Evolutionary conservation across 2,329 filamentous ascomycete genomes (phyloP), one percentile per base, ranked within the genome.

Genomic region (Xenosphaeropsis pyriputrescens): DNA sequence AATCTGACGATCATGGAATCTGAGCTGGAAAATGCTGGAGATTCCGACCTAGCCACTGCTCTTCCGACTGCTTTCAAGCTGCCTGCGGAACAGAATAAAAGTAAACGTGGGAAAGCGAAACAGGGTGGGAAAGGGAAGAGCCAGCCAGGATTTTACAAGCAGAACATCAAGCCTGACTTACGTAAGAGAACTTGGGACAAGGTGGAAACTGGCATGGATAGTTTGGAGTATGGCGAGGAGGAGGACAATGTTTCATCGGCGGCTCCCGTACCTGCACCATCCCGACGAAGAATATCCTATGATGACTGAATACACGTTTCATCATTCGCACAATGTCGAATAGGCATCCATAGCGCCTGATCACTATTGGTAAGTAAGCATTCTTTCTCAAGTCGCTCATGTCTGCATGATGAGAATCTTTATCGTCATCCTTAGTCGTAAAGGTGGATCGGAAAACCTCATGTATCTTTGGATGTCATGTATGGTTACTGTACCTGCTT

Each of bases 391-490:
- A 13, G 34, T 19, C 19, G 35, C n/a, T 39, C 30, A 31, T 43
- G 39, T 34, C 50, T 53, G 53, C 52, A 80, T 89, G 85, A 93
- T 89, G 85, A 91, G 76, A 86, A 67, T 58, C 59, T 62, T 71
- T 86, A 88, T 86, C 81, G 84, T 93, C 85, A 93, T 93, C 85
- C 85, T 93, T 93, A 93, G 84, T 68, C 85, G 72, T 78, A 93
- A 62, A 59, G 50, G 50, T 39, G 45, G 44, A 44, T 49, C 41
- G 39, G 40, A 46, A 38, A 45, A 49, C 52, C 45, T 49, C 47
- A 51, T 51, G 46, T 51, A 47, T 48, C 51, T 51, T n/a, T n/a
- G n/a, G n/a, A n/a, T n/a, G 43, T 35, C 42, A 37, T 35, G 36
- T 43, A 38, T 54, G 45, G 49, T 48, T 57, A 48, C 39, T 43